phyloP scores from a whole-genome alignment of 2,329 filamentous ascomycete species.

The Emericellopsis atlantica region DNA sequence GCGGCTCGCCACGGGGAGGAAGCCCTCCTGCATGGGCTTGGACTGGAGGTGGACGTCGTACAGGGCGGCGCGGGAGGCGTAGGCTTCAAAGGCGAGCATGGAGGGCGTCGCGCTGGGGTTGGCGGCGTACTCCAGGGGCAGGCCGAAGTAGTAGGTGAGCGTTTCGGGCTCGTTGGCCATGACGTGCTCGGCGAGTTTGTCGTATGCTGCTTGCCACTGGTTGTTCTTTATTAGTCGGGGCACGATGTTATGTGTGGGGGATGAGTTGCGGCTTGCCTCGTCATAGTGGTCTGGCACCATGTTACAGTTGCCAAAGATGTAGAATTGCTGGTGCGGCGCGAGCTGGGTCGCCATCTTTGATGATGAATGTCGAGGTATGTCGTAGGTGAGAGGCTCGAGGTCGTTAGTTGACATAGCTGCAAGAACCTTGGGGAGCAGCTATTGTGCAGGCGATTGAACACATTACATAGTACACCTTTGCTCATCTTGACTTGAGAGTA shows the following conservation, averaged over 20 bases:
- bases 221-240: neutral
- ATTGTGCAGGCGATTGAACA: too few relatives aligned
- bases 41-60: constrained; percentile 12
- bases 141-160: constrained; percentile 27
- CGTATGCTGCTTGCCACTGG: constrained; percentile 26
- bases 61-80: constrained; percentile 7
- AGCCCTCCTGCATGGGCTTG: constrained; percentile 7
- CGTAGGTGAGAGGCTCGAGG: too few relatives aligned
- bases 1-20: constrained; percentile 8
- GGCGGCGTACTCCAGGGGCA: constrained; percentile 14
- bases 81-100: constrained; percentile 11
- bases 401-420: too few relatives aligned
- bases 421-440: too few relatives aligned
- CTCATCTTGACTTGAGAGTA: too few relatives aligned
- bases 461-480: too few relatives aligned
- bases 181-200: constrained; percentile 22
- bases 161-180: constrained; percentile 18
- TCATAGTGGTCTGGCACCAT: constrained; percentile 21
- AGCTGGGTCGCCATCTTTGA: too few relatives aligned
- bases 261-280: constrained; percentile 15
- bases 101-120: constrained; percentile 9
- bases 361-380: too few relatives aligned
- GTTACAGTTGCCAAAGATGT: constrained; percentile 17
- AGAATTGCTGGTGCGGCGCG: constrained; percentile 4
- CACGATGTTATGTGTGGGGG: too few relatives aligned